Evolutionary conservation across 352 stramenopile genomes (phyloP), one percentile per base, ranked within the genome.

Genomic region (Phytophthora melonis): DNA sequence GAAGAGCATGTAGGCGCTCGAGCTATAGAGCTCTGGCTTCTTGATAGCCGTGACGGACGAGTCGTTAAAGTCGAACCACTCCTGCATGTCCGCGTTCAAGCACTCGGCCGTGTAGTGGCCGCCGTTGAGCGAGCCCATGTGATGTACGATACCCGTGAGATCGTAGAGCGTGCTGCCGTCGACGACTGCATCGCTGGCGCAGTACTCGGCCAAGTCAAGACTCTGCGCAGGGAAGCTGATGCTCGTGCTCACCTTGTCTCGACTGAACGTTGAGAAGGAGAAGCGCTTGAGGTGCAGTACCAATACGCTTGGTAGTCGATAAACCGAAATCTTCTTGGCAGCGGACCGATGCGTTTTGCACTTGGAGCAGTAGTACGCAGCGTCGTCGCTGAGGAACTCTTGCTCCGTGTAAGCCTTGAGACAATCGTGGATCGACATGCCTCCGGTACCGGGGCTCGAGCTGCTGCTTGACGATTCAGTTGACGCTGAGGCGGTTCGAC

Each of bases 231-330:
- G 90, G 63, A 92, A 91, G 19, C 68, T 81, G 63, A 97, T 89
- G 27, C 69, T 70, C 3, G 84, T 92, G 18, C 55, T 92, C 30
- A 96, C 82, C 58, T 97, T 97, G 72, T 93, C 85, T 34, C 88
- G 75, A 58, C 86, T 93, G 58, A 90, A 88, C 2, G 78, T 91
- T 19, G 85, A 96, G 72, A 87, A 95, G 39, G 82, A 87, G 54
- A 98, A 98, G 1, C 93, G 89, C 76, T 98, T 98, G 39, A 98
- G 81, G 66, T 98, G 93, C 27, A 98, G 41, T 30, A 98, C 86
- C 39, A 98, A 81, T 32, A 98, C 80, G n/a, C 88, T 75, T 8
- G 93, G 93, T 6, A 91, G 70, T 11, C 88, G 82, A 61, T 94
- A 93, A 39, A 95, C 69, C 55, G 82, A 88, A 50, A 95, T 94